Evolutionary conservation across 768 basidiomycete species (phyloP).

Genomic region (Tricholoma sp.): DNA sequence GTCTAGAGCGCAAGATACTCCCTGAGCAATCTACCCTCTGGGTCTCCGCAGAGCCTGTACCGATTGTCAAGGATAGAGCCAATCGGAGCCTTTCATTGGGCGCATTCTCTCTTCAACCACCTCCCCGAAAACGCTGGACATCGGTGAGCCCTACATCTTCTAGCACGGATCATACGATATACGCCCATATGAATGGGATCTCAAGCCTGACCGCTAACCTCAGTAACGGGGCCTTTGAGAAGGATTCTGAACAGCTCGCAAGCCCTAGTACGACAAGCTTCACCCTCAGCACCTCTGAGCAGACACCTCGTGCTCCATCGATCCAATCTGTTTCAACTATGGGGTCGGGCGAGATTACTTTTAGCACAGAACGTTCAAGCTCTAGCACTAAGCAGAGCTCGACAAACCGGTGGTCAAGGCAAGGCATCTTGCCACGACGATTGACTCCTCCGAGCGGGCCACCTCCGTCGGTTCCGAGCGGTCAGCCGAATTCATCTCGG

Average conservation of each 20-base stretch:
- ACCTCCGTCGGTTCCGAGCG: constrained; percentile 41
- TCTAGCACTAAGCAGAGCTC: constrained; percentile 29
- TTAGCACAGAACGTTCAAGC: constrained; percentile 32
- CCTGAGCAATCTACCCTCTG: constrained; percentile 14
- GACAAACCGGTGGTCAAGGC: constrained; percentile 51
- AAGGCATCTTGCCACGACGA: constrained; percentile 43
- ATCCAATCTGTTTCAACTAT: constrained; percentile 41
- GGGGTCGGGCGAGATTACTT: constrained; percentile 34
- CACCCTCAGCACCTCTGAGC: constrained; percentile 34
- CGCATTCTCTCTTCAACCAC: constrained; percentile 40
- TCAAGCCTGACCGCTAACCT: constrained; percentile 10
- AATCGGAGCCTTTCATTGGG: constrained; percentile 30
- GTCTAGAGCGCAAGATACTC: constrained; percentile 31
- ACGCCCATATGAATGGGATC: constrained; percentile 14
- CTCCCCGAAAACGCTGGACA: constrained; percentile 46
- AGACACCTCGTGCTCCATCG: constrained; percentile 35
- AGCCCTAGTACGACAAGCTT: constrained; percentile 23
- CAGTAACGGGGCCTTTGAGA: constrained; percentile 10
- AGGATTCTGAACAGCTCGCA: constrained; percentile 21
- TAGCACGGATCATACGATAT: constrained; percentile 12
- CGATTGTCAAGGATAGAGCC: constrained; percentile 20
- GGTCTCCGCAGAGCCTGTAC: constrained; percentile 28
- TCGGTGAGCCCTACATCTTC: constrained; percentile 22
- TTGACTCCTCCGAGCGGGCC: constrained; percentile 57
- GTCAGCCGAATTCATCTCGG: constrained; percentile 19